These are phyloP conservation scores for Gossypium schwendimanii DNA, from an alignment of 441 rosid genomes.

Conservation along the genomic window DNA sequence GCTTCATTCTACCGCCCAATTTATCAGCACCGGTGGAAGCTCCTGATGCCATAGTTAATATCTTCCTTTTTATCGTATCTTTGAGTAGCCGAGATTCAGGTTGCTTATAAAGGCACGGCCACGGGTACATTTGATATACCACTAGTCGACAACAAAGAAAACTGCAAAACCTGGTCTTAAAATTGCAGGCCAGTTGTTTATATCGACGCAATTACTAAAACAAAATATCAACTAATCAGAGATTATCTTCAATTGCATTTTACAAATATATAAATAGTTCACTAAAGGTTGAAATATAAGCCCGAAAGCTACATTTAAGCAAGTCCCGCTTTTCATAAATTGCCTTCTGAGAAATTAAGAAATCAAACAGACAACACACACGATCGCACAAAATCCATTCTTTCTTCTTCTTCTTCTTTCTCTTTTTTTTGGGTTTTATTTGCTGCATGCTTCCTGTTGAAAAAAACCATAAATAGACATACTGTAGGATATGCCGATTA, in stretches of 20 bases:
- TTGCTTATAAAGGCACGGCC: conserved; percentile 14
- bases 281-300: no score
- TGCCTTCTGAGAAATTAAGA: no score
- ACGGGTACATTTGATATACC: conserved; percentile 10
- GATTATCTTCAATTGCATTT: background rate
- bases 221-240: background rate
- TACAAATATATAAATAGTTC: background rate
- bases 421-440: no score
- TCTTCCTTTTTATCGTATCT: conserved; percentile 7
- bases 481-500: no score
- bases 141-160: conserved; percentile 14
- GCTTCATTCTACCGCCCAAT: conserved; percentile 27
- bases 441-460: no score
- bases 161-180: conserved; percentile 13
- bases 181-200: conserved; percentile 10
- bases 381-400: no score
- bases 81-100: background rate
- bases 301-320: no score
- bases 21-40: background rate
- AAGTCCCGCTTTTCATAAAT: no score
- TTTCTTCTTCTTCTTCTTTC: no score
- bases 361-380: no score
- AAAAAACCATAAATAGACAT: no score
- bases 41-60: conserved; percentile 10
- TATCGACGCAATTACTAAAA: background rate